Percentiles rank a stretch among this genome's conserved stretches.
Conservation (phyloP, 495 filamentous ascomycete species). For the Penicillium antarcticum region DNA sequence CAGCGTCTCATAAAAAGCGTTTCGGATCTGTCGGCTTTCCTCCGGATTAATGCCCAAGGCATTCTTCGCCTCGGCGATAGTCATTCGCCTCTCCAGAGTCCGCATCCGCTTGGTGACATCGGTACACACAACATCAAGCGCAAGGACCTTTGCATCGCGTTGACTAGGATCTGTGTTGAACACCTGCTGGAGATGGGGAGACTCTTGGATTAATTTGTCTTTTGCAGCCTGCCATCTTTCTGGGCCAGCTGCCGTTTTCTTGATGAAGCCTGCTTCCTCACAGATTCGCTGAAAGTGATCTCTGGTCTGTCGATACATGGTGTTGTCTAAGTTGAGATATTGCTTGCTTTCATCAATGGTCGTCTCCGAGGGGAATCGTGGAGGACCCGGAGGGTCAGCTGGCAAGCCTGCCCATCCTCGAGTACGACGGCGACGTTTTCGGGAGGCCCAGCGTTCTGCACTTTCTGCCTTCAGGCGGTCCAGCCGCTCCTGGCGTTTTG, state of each 20-base stretch:
- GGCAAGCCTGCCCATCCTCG: slow-evolving; percentile 68
- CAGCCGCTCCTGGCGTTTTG: slow-evolving; percentile 54
- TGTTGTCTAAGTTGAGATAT: slow-evolving; percentile 61
- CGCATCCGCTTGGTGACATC: slow-evolving; percentile 81
- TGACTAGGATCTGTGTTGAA: slow-evolving; percentile 52
- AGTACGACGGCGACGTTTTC: slow-evolving; percentile 71
- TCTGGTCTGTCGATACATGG: slow-evolving; percentile 59
- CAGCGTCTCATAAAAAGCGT: slow-evolving; percentile 64
- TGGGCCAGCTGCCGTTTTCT: slow-evolving; percentile 69
- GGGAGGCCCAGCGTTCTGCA: slow-evolving; percentile 57
- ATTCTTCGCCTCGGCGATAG: slow-evolving; percentile 70
- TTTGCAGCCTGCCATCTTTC: slow-evolving; percentile 73
- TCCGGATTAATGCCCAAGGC: slow-evolving; percentile 69
- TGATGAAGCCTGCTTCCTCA: slow-evolving; percentile 59
- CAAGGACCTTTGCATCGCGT: slow-evolving; percentile 55
- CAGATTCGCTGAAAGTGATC: slow-evolving; percentile 69
- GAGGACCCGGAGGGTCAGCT: slow-evolving; percentile 69
- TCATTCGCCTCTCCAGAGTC: slow-evolving; percentile 58
- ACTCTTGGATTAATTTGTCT: slow-evolving; percentile 62
- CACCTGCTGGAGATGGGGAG: slow-evolving; percentile 60
- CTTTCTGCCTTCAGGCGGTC: slow-evolving; percentile 60
- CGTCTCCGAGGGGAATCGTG: slow-evolving; percentile 77
- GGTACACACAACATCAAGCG: slow-evolving; percentile 74
- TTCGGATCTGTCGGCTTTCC: slow-evolving; percentile 62
- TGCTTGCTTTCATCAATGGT: slow-evolving; percentile 77